phyloP scores from a whole-genome alignment of 2,329 filamentous ascomycete genomes.

The Passalora sequoiae region DNA sequence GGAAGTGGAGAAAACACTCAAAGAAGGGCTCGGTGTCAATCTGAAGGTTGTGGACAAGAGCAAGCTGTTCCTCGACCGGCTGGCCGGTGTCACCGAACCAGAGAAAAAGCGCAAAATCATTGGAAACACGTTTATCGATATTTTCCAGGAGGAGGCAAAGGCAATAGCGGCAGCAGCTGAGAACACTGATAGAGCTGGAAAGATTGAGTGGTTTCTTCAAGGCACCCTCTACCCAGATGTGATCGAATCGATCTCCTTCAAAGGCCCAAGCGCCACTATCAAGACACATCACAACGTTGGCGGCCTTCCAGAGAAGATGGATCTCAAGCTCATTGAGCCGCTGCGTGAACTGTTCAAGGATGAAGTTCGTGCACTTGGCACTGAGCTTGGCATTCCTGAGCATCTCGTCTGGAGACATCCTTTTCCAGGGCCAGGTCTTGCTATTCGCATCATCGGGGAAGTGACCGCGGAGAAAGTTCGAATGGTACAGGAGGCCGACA shows the following conservation, averaged over 20 bases:
- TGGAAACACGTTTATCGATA: conserved; percentile 70
- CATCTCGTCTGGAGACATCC: conserved; percentile 75
- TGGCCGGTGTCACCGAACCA: conserved; percentile 69
- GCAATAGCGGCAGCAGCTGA: conserved; percentile 68
- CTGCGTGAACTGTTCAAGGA: conserved; percentile 79
- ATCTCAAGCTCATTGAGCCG: conserved; percentile 70
- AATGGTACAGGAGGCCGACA: conserved; percentile 71
- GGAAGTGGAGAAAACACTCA: conserved; percentile 73
- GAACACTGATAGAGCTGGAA: conserved; percentile 61
- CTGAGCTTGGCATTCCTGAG: conserved; percentile 63
- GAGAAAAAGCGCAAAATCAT: conserved; percentile 92
- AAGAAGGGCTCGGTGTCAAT: conserved; percentile 78
- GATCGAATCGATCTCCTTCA: conserved; percentile 67
- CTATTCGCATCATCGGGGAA: conserved; percentile 76
- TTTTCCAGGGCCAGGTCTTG: conserved; percentile 71
- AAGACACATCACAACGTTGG: conserved; percentile 73
- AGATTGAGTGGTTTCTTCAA: conserved; percentile 82
- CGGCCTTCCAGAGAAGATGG: conserved; percentile 58
- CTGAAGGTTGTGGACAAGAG: conserved; percentile 78
- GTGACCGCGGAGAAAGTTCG: conserved; percentile 73
- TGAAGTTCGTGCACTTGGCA: conserved; percentile 67
- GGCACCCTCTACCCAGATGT: conserved; percentile 76
- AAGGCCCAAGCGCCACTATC: conserved; percentile 65
- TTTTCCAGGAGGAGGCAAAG: conserved; percentile 76
- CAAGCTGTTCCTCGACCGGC: conserved; percentile 68